phyloP scores from a whole-genome alignment of 179 eudicot genomes.

The Beta macrorhiza region DNA sequence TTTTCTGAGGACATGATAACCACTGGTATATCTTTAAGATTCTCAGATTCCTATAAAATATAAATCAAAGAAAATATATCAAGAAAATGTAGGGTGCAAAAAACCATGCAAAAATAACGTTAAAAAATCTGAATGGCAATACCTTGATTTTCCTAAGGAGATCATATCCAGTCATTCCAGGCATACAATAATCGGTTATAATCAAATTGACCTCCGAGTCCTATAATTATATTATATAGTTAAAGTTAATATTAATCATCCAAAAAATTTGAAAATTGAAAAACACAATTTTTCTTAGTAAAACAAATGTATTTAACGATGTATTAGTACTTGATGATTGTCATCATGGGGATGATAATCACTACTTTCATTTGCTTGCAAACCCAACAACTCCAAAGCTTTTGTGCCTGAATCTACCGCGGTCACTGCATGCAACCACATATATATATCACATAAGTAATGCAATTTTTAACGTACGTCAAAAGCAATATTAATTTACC shows the following conservation, averaged over 20 bases:
- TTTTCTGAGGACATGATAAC: conserved; percentile 48
- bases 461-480: background rate
- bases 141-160: conserved; percentile 42
- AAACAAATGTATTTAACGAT: background rate
- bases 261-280: background rate
- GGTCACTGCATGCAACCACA: conserved; percentile 30
- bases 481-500: too few relatives aligned
- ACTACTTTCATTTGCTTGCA: conserved; percentile 18
- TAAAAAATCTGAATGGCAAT: background rate
- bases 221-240: conserved; percentile 1
- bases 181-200: conserved; percentile 45
- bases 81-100: background rate
- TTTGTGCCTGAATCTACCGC: conserved; percentile 40
- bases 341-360: background rate
- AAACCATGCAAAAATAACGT: background rate
- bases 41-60: conserved; percentile 32
- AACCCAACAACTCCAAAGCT: conserved; percentile 42
- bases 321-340: background rate
- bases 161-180: conserved; percentile 45
- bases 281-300: background rate
- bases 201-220: conserved; percentile 33
- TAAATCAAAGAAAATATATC: background rate
- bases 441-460: background rate
- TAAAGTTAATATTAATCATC: background rate
- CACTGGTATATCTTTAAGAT: conserved; percentile 37